A percentile compares a stretch with the other conserved stretches of the same genome.
Conservation (phyloP, 2,329 filamentous ascomycete species). For the Fusarium mangiferae region DNA sequence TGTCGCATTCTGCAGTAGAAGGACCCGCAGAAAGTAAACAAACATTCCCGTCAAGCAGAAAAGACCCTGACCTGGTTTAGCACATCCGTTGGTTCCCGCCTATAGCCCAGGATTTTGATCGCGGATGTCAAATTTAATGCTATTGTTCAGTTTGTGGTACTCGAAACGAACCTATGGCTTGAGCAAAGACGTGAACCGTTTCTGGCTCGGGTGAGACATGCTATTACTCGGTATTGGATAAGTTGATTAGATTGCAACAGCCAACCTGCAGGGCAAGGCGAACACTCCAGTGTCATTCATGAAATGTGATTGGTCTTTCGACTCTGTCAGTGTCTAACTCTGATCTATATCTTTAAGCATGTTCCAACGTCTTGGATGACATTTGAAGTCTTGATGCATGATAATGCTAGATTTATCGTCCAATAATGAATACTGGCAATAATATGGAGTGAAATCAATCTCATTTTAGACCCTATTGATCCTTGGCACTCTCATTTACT, state of each 20-base stretch:
- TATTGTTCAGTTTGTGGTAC: neutral
- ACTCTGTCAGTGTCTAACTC: neutral
- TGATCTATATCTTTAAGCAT: neutral
- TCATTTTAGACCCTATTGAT: constrained; percentile 19
- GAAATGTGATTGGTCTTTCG: constrained; percentile 7
- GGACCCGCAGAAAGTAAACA: constrained; percentile 7
- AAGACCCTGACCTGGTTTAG: constrained; percentile 24
- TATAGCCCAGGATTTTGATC: neutral
- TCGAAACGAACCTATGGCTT: neutral
- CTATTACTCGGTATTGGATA: neutral
- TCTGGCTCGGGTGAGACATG: neutral
- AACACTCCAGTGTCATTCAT: constrained; percentile 14
- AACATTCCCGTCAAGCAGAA: neutral
- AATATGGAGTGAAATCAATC: constrained; percentile 14
- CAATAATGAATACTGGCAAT: neutral
- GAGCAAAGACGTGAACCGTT: neutral
- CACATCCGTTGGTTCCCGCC: constrained; percentile 9
- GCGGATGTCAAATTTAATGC: neutral
- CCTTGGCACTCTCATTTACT: constrained; percentile 15
- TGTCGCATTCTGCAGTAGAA: neutral
- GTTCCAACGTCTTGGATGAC: neutral
- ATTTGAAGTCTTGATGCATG: accelerated
- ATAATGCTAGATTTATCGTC: neutral
- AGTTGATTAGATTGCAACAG: too few relatives aligned
- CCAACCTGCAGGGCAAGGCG: neutral